Conservation (phyloP, 1,284 basidiomycete genomes). For the Vanrija sp. region DNA sequence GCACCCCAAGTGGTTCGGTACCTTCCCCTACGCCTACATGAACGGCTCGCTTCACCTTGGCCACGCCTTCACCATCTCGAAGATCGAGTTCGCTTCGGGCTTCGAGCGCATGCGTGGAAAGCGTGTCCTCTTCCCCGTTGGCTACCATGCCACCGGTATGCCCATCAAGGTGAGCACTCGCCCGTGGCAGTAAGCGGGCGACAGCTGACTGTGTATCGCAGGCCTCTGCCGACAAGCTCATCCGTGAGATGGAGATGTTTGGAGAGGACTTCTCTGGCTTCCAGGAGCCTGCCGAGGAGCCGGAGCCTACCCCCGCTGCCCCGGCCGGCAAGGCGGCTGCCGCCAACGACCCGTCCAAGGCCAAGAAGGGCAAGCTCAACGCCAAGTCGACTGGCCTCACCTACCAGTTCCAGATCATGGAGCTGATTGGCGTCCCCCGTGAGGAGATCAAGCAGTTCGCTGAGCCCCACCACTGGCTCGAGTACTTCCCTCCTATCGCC, state of each 20-base stretch:
- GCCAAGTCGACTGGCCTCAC: conserved; percentile 90
- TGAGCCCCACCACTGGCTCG: conserved; percentile 87
- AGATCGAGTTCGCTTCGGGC: conserved; percentile 95
- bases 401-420: conserved; percentile 99
- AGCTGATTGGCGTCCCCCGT: conserved; percentile 82
- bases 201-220: conserved; percentile 37
- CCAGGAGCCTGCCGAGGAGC: conserved; percentile 41
- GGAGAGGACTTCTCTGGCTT: conserved; percentile 83
- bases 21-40: conserved; percentile 96
- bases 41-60: conserved; percentile 96
- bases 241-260: conserved; percentile 95
- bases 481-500: conserved; percentile 95
- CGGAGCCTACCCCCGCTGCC: conserved; percentile 29
- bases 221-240: conserved; percentile 94
- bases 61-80: conserved; percentile 97
- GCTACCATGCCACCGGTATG: conserved; percentile 96
- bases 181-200: background rate
- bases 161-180: conserved; percentile 80
- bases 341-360: conserved; percentile 58
- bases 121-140: conserved; percentile 90
- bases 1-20: conserved; percentile 96
- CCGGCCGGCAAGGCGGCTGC: conserved; percentile 38
- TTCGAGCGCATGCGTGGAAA: conserved; percentile 96
- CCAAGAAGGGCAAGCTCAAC: conserved; percentile 91
- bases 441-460: conserved; percentile 93